Percentiles rank a stretch among this genome's conserved stretches.
Evolutionary conservation across 2,329 filamentous ascomycete genomes (phyloP).

Genomic region (Rugonectria rugulosa): DNA sequence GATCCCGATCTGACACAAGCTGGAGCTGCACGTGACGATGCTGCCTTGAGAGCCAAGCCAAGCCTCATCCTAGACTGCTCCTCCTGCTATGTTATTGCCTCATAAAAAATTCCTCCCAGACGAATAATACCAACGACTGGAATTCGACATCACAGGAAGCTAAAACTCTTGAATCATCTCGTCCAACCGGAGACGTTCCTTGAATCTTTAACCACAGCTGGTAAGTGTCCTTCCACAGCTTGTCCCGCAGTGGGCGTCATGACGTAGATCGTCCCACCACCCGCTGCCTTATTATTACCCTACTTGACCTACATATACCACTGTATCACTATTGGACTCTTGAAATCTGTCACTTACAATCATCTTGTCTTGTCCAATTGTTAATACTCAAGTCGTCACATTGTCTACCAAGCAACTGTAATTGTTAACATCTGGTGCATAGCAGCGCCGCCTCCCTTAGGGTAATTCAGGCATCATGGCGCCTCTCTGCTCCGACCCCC

Average conservation of each 20-base stretch:
- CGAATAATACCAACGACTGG: background rate
- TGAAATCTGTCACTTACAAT: slow-evolving; percentile 12
- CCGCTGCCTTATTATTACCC: slow-evolving; percentile 3
- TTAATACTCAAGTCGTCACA: background rate
- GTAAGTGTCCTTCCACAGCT: slow-evolving; percentile 5
- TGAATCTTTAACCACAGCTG: background rate
- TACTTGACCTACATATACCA: too few species aligned
- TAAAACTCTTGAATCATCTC: background rate
- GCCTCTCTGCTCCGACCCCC: slow-evolving; percentile 61
- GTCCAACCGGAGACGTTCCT: background rate
- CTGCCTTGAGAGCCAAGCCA: background rate
- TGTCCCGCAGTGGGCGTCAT: slow-evolving; percentile 13
- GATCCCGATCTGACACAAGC: background rate
- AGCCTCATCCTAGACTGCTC: background rate
- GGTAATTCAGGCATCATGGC: slow-evolving; percentile 51
- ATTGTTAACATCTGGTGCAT: background rate
- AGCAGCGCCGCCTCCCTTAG: background rate
- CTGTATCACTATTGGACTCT: slow-evolving; percentile 7
- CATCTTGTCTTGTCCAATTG: slow-evolving; percentile 4
- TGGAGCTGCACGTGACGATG: background rate
- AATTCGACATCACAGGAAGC: background rate
- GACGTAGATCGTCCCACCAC: slow-evolving; percentile 15
- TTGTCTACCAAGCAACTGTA: background rate
- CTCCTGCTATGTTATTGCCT: too few species aligned
- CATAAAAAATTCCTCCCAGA: too few species aligned